Evolutionary conservation across 805 yeast genomes (phyloP), one percentile per base, ranked within the genome.

Genomic region (Diddensiella caesifluorescens): DNA sequence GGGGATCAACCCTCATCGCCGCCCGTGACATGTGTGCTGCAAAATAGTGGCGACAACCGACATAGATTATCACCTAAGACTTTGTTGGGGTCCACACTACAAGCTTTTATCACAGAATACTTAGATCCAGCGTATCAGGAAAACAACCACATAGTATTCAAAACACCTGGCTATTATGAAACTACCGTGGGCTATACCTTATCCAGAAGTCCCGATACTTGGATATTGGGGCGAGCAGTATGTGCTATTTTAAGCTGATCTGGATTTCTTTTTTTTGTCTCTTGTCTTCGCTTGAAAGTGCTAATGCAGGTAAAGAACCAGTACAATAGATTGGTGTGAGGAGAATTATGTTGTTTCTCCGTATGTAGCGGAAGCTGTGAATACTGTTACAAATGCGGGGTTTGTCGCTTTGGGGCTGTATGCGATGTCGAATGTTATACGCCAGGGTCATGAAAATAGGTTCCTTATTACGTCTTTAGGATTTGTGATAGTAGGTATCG

Each of bases 271-370:
- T 32, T n/a, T 32, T 19, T 18, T 32, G n/a, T 32, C n/a, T 7
- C n/a, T 32, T 10, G 19, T 19, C 19, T 7, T 6, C 13, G 21
- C 22, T 34, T 19, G n/a, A 19, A 13, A n/a, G 6, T 6, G 13
- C 32, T 13, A 28, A 28, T 28, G 32, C 18, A 28, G 32, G 15
- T 19, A 6, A 30, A 56, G 67, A 2, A 88, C 97, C 0, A 76
- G 95, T 28, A 89, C 97, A n/a, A 92, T 92, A 28, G 98, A 90
- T 58, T 90, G 97, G 97, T 90, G 98, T 64, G 98, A 90, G 57
- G 97, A 92, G 62, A 90, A 90, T 66, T 90, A 90, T 59, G 90
- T 88, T 7, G 84, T 89, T 1, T 74, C 90, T 9, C 74, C 74
- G 9, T 92, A 84, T 56, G 71, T 92, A 40, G 97, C 97, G 3